These are phyloP conservation scores for Chaetomium cochliodes DNA, from an alignment of 495 filamentous ascomycete genomes.

Conservation along the genomic window DNA sequence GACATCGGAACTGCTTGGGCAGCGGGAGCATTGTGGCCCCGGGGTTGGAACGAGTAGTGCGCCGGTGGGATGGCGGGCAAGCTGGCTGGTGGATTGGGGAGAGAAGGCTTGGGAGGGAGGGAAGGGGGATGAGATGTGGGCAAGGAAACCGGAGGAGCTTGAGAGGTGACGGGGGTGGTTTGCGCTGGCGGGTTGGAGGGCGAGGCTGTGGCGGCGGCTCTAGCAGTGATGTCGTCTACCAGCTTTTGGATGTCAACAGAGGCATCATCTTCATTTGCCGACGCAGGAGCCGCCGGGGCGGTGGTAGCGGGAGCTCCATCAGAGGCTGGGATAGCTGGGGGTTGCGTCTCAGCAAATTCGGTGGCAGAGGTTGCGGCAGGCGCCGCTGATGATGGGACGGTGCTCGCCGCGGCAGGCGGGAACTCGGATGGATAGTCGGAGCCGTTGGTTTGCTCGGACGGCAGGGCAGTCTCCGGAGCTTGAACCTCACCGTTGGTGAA, in stretches of 20 bases:
- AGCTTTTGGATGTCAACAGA: conserved; percentile 51
- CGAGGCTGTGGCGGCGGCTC: conserved; percentile 37
- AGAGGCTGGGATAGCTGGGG: conserved; percentile 19
- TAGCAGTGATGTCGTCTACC: conserved; percentile 52
- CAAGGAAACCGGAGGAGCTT: conserved; percentile 40
- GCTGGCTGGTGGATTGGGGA: conserved; percentile 22
- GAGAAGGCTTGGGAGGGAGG: conserved; percentile 55
- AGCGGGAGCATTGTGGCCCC: conserved; percentile 45
- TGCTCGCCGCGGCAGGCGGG: conserved; percentile 23
- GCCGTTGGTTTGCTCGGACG: conserved; percentile 18
- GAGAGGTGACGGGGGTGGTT: conserved; percentile 37
- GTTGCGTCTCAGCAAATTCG: conserved; percentile 13
- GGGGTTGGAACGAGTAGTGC: conserved; percentile 38
- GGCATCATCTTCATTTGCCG: conserved; percentile 39
- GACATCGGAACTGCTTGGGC: conserved; percentile 38
- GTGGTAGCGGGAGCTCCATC: conserved; percentile 16
- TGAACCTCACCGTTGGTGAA: conserved; percentile 22
- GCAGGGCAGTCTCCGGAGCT: conserved; percentile 9
- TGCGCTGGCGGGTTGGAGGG: conserved; percentile 30
- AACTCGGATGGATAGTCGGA: conserved; percentile 17
- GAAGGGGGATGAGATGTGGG: conserved; percentile 47
- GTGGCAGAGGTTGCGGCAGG: conserved; percentile 18
- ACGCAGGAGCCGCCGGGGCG: conserved; percentile 23
- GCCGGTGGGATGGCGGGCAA: conserved; percentile 39
- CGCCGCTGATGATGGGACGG: conserved; percentile 21